Evolutionary conservation across 2,329 filamentous ascomycete genomes (phyloP), one percentile per base, ranked within the genome.

Genomic region (Fusarium austroafricanum): DNA sequence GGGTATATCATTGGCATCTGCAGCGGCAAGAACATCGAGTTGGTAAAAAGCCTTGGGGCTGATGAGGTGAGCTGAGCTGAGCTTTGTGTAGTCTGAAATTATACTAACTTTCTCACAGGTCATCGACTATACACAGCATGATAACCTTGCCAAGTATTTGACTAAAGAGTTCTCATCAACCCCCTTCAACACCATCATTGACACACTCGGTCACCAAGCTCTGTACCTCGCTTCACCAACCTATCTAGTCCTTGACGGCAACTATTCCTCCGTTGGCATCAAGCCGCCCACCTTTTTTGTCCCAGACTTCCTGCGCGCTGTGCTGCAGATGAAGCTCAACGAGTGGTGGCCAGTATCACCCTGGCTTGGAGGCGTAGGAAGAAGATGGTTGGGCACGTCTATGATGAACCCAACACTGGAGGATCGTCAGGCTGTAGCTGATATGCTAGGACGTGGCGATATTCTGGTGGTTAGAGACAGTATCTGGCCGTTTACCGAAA

Each of bases 321-420:
- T 78, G 2, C 61, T 73, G 23, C 71, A 75, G 61, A 79, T 80
- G 77, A 73, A 81, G 55, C 73, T 77, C 53, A 83, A 83, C 53
- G 73, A 74, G 31, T 74, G 76, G 61, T 79, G 76, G 78, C 81
- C 81, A 12, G 65, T 72, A 8, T 72, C 75, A 10, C 61, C 45
- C 14, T 77, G 73, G 74, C 72, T 82, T 3, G 79, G 79, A 11
- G 80, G 79, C 47, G 76, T 74, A 11, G 79, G 79, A 23, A 71
- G 80, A n/a, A 71, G 65, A 52, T 82, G 75, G 74, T 55, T 71
- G 17, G 75, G 72, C 62, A 76, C 75, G 12, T 73, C 68, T n/a
- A 77, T 76, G 71, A 79, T 77, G 78, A 74, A 58, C 26, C 75
- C 77, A 3, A 76, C 75, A 37, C 66, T 74, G 23, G 73, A 75